A percentile compares a stretch with the other conserved stretches of the same genome.
Evolutionary conservation across 2,329 filamentous ascomycete species (phyloP).

Genomic region (Truncatella angustata): DNA sequence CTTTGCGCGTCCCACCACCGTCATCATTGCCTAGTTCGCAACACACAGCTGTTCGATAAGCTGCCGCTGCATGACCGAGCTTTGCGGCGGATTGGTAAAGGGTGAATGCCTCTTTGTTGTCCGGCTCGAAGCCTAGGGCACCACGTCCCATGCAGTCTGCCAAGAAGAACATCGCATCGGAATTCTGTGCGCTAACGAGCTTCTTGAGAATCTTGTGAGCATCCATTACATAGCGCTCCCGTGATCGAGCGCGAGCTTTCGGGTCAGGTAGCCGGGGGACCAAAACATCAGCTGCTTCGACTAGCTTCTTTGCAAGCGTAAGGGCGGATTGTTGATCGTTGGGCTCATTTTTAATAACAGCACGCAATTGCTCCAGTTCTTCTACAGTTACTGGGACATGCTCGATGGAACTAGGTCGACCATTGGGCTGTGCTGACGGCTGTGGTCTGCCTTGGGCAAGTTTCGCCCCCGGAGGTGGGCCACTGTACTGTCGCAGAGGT

Average conservation of each 20-base stretch:
- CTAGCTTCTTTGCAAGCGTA: constrained; percentile 74
- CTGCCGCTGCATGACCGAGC: constrained; percentile 77
- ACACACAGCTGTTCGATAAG: constrained; percentile 93
- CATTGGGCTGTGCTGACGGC: constrained; percentile 29
- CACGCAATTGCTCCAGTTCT: constrained; percentile 74
- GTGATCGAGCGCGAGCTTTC: constrained; percentile 68
- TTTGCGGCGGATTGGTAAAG: constrained; percentile 95
- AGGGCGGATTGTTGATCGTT: constrained; percentile 71
- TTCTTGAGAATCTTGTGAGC: constrained; percentile 92
- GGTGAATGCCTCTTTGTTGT: constrained; percentile 89
- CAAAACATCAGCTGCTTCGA: constrained; percentile 80
- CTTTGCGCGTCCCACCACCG: constrained; percentile 86
- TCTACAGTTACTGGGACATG: constrained; percentile 67
- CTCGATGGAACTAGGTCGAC: constrained; percentile 27
- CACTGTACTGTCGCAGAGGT: constrained; percentile 56
- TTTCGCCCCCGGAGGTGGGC: constrained; percentile 31
- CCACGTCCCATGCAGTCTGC: constrained; percentile 88
- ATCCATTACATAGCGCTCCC: constrained; percentile 81
- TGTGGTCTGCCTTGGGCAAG: constrained; percentile 35
- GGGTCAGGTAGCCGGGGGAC: constrained; percentile 65
- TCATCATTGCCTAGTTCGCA: constrained; percentile 95
- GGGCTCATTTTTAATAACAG: constrained; percentile 67
- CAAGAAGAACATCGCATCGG: constrained; percentile 89
- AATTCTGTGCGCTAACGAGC: constrained; percentile 67
- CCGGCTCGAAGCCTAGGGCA: constrained; percentile 71